A percentile compares a stretch with the other conserved stretches of the same genome.
phyloP scores from a whole-genome alignment of 495 filamentous ascomycete genomes.

The Venustampulla echinocandica region DNA sequence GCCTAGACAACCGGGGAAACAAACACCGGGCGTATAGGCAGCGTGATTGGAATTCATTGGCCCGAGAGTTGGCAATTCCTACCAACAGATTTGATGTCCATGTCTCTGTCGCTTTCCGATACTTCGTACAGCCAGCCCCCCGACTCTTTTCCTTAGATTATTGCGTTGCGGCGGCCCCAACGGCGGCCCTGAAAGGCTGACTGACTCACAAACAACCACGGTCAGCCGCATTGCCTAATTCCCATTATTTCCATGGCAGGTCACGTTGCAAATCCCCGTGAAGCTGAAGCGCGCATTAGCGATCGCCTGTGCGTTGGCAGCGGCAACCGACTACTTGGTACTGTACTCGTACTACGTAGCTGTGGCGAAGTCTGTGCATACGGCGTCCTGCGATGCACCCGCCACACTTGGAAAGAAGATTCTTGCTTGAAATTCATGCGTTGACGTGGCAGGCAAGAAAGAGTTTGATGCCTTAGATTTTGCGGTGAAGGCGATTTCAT shows the following conservation, averaged over 20 bases:
- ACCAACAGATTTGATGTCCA: not conserved
- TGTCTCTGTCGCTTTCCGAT: no score
- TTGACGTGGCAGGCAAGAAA: conserved; percentile 20
- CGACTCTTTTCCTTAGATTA: no score
- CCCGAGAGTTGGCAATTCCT: not conserved
- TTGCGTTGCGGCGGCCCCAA: no score
- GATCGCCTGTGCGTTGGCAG: conserved; percentile 15
- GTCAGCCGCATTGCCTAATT: not conserved
- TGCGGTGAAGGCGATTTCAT: no score
- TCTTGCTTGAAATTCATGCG: conserved; percentile 9
- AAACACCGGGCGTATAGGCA: not conserved
- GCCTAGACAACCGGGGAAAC: conserved; percentile 2
- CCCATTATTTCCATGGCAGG: conserved; percentile 5
- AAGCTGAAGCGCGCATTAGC: conserved; percentile 22
- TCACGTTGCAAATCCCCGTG: conserved; percentile 9
- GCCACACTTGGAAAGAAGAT: conserved; percentile 8
- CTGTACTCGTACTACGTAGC: not conserved
- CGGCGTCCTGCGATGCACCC: conserved; percentile 4
- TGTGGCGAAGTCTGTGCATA: conserved; percentile 20
- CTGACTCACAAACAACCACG: conserved; percentile 1
- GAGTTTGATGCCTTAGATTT: no score
- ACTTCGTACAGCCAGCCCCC: no score
- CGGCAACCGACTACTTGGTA: conserved; percentile 2
- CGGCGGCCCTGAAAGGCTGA: no score
- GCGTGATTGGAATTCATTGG: not conserved